Percentiles rank a stretch among this genome's conserved stretches.
Evolutionary conservation across 768 basidiomycete genomes (phyloP).

Genomic region (Tylopilus sp.): DNA sequence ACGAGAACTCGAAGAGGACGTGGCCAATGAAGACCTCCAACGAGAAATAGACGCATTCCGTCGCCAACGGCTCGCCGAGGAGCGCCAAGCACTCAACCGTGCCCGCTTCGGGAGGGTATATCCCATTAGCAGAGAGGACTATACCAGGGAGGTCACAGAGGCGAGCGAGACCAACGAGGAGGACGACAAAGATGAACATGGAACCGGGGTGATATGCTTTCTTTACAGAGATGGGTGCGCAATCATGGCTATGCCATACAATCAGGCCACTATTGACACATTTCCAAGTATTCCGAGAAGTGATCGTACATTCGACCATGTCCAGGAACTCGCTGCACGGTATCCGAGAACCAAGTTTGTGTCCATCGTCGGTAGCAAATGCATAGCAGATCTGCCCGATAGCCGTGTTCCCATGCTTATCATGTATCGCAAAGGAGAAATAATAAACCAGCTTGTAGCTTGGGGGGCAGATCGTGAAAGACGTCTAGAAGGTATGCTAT

Average conservation of each 20-base stretch:
- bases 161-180: conserved; percentile 71
- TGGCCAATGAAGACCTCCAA: conserved; percentile 70
- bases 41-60: conserved; percentile 67
- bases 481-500: conserved; percentile 62
- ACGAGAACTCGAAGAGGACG: conserved; percentile 67
- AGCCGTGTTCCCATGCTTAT: conserved; percentile 87
- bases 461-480: conserved; percentile 83
- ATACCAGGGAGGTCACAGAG: conserved; percentile 93
- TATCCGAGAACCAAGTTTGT: conserved; percentile 95
- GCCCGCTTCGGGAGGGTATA: conserved; percentile 81
- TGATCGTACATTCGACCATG: conserved; percentile 67
- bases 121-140: conserved; percentile 90
- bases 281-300: conserved; percentile 71
- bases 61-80: conserved; percentile 60
- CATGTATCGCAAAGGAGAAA: conserved; percentile 89
- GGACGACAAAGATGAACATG: conserved; percentile 61
- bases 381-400: conserved; percentile 95
- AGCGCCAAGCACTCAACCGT: conserved; percentile 51
- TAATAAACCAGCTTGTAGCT: conserved; percentile 78
- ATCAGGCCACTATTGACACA: background rate
- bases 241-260: background rate
- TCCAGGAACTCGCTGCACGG: conserved; percentile 69
- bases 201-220: conserved; percentile 92
- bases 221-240: conserved; percentile 93
- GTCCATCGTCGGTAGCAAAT: conserved; percentile 91